Percentiles rank a stretch among this genome's conserved stretches.
These are phyloP conservation scores for Suillus cothurnatus DNA, from an alignment of 768 basidiomycete species.

Conservation along the genomic window DNA sequence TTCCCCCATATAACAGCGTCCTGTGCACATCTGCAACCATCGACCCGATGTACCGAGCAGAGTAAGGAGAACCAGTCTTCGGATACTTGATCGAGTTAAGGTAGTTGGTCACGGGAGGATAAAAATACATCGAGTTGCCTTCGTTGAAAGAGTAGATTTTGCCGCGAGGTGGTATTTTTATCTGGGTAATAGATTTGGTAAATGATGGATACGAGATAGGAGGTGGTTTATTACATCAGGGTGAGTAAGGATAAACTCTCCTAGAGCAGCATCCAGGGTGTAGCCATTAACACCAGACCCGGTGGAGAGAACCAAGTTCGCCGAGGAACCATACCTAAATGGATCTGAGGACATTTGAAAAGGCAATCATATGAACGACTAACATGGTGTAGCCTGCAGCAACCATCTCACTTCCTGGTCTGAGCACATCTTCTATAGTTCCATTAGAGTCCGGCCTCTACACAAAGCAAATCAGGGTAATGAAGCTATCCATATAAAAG, in stretches of 20 bases:
- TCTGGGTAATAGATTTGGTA: conserved; percentile 45
- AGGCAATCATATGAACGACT: conserved; percentile 27
- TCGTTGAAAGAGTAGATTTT: conserved; percentile 99
- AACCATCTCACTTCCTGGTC: conserved; percentile 96
- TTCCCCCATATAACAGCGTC: conserved; percentile 95
- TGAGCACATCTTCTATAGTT: conserved; percentile 83
- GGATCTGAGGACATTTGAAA: neutral
- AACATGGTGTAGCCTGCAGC: conserved; percentile 98
- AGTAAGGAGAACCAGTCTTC: conserved; percentile 75
- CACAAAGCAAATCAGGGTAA: conserved; percentile 5
- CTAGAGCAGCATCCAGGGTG: conserved; percentile 92
- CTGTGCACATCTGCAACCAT: conserved; percentile 99
- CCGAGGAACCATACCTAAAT: conserved; percentile 86
- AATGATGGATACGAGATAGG: conserved; percentile 1
- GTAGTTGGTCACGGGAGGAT: conserved; percentile 78
- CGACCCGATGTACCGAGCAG: conserved; percentile 92
- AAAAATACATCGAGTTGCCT: conserved; percentile 95
- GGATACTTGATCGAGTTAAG: conserved; percentile 94
- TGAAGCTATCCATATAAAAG: neutral
- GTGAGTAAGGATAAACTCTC: conserved; percentile 99
- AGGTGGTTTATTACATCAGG: conserved; percentile 64
- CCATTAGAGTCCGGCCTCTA: conserved; percentile 80
- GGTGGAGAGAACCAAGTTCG: conserved; percentile 93
- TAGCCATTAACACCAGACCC: conserved; percentile 97
- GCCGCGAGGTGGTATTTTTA: conserved; percentile 89